These are phyloP conservation scores for Stephania yunnanensis DNA, from an alignment of 164 flowering plant genomes.

Conservation along the genomic window DNA sequence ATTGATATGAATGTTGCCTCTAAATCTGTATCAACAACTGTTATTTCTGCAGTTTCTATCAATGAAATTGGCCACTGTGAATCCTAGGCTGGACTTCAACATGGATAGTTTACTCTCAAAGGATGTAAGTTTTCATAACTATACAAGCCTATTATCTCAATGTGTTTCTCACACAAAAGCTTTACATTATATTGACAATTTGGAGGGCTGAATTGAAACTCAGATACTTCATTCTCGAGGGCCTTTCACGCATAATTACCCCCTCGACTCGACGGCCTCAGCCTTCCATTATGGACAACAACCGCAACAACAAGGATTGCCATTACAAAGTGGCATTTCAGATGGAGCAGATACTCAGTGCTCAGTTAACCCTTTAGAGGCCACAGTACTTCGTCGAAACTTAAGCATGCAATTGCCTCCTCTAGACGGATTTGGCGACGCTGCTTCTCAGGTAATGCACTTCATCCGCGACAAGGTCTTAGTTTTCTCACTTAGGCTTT, in stretches of 20 bases:
- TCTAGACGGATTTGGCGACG: constrained; percentile 38
- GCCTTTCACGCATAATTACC: constrained; percentile 34
- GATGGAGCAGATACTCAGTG: constrained; percentile 34
- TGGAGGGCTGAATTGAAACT: neutral
- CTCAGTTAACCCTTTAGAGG: constrained; percentile 30
- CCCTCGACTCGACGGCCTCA: constrained; percentile 37
- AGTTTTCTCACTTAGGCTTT: neutral
- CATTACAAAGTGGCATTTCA: constrained; percentile 24
- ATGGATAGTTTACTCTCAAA: constrained; percentile 51
- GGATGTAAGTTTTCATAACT: constrained; percentile 41
- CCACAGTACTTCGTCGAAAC: constrained; percentile 24
- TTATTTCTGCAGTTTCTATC: constrained; percentile 58
- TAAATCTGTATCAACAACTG: neutral
- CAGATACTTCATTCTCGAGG: constrained; percentile 58
- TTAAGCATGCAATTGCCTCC: constrained; percentile 40
- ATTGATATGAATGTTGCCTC: neutral
- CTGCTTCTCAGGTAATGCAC: constrained; percentile 48
- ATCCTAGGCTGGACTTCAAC: constrained; percentile 55
- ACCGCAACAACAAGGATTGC: constrained; percentile 31
- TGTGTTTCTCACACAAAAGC: neutral
- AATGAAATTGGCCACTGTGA: constrained; percentile 72
- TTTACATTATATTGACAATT: neutral
- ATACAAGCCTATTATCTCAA: neutral
- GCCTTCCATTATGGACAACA: constrained; percentile 44
- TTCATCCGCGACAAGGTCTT: neutral